Evolutionary conservation across 2,329 filamentous ascomycete genomes (phyloP).

Genomic region (Trichocomaceae sp.): DNA sequence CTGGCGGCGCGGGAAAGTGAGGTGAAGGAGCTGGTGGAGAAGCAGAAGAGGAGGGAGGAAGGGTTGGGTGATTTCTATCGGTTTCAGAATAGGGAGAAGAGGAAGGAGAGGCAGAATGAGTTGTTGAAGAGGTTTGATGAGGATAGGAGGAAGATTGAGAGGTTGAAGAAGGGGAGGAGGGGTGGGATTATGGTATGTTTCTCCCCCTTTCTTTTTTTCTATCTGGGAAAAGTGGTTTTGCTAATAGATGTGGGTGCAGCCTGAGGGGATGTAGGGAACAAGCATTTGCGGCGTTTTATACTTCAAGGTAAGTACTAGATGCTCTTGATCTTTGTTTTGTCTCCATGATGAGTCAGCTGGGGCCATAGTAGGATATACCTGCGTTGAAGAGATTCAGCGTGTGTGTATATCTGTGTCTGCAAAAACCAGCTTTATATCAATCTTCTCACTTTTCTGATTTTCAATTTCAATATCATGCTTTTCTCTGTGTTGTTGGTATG

Average conservation of each 20-base stretch:
- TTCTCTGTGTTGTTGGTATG: not conserved
- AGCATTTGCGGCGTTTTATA: not conserved
- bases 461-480: not conserved
- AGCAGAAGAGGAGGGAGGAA: constrained; percentile 58
- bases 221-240: constrained; percentile 3
- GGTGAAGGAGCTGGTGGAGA: constrained; percentile 52
- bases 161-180: constrained; percentile 63
- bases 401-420: constrained; percentile 46
- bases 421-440: constrained; percentile 51
- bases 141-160: constrained; percentile 64
- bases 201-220: constrained; percentile 9
- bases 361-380: constrained; percentile 43
- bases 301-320: constrained; percentile 3
- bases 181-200: constrained; percentile 50
- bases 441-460: constrained; percentile 52
- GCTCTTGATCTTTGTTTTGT: constrained; percentile 9
- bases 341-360: constrained; percentile 46
- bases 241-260: constrained; percentile 20
- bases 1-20: constrained; percentile 70
- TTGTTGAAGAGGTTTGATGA: constrained; percentile 68
- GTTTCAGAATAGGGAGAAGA: constrained; percentile 73
- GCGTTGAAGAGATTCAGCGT: constrained; percentile 12
- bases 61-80: constrained; percentile 70
- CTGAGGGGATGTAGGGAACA: constrained; percentile 23
- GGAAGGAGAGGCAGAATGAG: constrained; percentile 66